Evolutionary conservation across 768 basidiomycete species (phyloP).

Genomic region (Candolleomyces aberdarensis): DNA sequence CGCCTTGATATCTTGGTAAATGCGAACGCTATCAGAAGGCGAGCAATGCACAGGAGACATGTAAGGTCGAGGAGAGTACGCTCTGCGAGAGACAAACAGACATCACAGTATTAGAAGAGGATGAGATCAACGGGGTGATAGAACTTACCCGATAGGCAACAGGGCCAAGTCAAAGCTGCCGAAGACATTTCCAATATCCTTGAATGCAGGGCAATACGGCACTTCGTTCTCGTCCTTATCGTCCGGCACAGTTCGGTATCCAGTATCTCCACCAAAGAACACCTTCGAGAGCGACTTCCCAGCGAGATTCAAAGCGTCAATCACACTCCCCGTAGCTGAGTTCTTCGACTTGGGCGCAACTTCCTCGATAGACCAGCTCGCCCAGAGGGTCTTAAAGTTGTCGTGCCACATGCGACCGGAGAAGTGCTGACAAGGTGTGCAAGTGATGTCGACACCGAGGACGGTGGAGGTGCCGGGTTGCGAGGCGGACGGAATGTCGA

Average conservation of each 20-base stretch:
- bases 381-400: slow-evolving; percentile 59
- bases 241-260: slow-evolving; percentile 45
- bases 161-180: slow-evolving; percentile 66
- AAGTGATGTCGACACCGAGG: slow-evolving; percentile 46
- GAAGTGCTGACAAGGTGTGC: slow-evolving; percentile 65
- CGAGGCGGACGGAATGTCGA: slow-evolving; percentile 11
- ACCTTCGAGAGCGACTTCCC: slow-evolving; percentile 30
- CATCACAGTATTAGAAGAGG: no score
- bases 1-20: slow-evolving; percentile 62
- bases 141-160: slow-evolving; percentile 60
- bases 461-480: background rate
- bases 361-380: slow-evolving; percentile 60
- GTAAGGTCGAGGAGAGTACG: slow-evolving; percentile 49
- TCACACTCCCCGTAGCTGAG: slow-evolving; percentile 2
- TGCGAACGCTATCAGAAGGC: slow-evolving; percentile 63
- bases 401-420: slow-evolving; percentile 49
- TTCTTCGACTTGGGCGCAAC: background rate
- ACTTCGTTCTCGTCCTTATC: slow-evolving; percentile 48
- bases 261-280: slow-evolving; percentile 73
- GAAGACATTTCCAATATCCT: slow-evolving; percentile 60
- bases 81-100: slow-evolving; percentile 31
- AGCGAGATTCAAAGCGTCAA: background rate
- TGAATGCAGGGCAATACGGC: slow-evolving; percentile 69
- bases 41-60: slow-evolving; percentile 61
- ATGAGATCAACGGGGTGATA: background rate